These are phyloP conservation scores for Pezicula neosporulosa DNA, from an alignment of 2,329 filamentous ascomycete genomes.

Conservation along the genomic window DNA sequence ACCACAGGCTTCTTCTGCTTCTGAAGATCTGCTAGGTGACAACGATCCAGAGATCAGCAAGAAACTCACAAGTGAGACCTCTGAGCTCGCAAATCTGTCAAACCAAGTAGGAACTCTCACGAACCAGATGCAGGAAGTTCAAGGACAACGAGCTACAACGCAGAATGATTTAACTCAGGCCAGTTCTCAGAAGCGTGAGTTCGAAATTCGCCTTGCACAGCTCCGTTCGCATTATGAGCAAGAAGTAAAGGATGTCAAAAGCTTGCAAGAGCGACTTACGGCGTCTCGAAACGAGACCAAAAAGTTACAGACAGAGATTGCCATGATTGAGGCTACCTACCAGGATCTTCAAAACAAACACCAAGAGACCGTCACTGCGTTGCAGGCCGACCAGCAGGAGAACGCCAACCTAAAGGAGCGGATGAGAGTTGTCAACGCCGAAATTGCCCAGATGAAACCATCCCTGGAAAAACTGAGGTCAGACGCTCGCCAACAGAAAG, in stretches of 20 bases:
- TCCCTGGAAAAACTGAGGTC: constrained; percentile 91
- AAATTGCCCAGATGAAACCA: constrained; percentile 80
- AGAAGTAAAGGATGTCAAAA: constrained; percentile 82
- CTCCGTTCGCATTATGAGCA: constrained; percentile 88
- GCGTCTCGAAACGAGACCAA: constrained; percentile 75
- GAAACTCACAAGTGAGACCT: constrained; percentile 83
- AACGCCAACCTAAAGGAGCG: constrained; percentile 83
- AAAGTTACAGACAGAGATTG: constrained; percentile 80
- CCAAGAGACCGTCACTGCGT: constrained; percentile 66
- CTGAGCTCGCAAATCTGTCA: constrained; percentile 90
- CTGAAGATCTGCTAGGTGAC: constrained; percentile 88
- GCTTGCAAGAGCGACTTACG: constrained; percentile 78
- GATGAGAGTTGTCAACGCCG: constrained; percentile 77
- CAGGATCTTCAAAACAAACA: constrained; percentile 83
- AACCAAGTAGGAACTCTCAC: constrained; percentile 91
- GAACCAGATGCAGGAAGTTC: constrained; percentile 91
- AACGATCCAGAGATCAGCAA: constrained; percentile 85
- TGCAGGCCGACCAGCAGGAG: constrained; percentile 86
- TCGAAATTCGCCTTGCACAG: constrained; percentile 84
- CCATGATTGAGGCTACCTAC: constrained; percentile 75
- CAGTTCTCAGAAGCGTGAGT: constrained; percentile 84
- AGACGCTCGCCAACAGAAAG: constrained; percentile 92
- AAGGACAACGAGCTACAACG: constrained; percentile 72
- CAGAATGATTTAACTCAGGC: constrained; percentile 82
- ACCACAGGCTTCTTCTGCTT: constrained; percentile 42